Evolutionary conservation across 345 rosid species (phyloP).

Genomic region (Sisymbrium irio): DNA sequence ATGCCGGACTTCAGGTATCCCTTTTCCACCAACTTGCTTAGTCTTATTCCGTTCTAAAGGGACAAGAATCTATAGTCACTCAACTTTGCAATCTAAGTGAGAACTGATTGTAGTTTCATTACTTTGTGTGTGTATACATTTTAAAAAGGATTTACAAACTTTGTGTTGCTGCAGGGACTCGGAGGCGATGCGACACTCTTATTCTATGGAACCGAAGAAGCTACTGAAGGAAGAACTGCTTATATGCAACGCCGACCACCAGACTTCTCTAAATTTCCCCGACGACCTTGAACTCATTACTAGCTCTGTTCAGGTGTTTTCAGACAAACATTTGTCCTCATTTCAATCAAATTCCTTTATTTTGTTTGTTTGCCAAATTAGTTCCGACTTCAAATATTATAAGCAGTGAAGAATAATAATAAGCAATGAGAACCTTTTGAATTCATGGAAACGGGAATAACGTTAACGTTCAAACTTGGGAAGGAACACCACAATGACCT

Average conservation of each 20-base stretch:
- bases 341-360: neutral
- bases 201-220: slow-evolving; percentile 90
- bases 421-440: neutral
- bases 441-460: neutral
- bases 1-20: slow-evolving; percentile 84
- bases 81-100: no score
- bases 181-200: slow-evolving; percentile 83
- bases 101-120: neutral
- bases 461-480: neutral
- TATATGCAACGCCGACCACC: slow-evolving; percentile 71
- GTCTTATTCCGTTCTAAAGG: neutral
- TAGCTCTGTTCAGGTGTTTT: slow-evolving; percentile 7
- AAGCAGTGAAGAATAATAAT: neutral
- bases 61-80: neutral
- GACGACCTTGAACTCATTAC: slow-evolving; percentile 50
- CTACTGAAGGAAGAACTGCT: slow-evolving; percentile 76
- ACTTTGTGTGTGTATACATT: neutral
- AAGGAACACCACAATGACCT: neutral
- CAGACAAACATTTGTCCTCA: neutral
- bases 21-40: neutral
- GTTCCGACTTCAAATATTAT: neutral
- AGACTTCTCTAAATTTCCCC: slow-evolving; percentile 72
- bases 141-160: neutral
- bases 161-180: slow-evolving; percentile 47
- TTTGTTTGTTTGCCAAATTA: neutral